Conservation (phyloP, 345 rosid genomes). For the Rhodomyrtus tomentosa region DNA sequence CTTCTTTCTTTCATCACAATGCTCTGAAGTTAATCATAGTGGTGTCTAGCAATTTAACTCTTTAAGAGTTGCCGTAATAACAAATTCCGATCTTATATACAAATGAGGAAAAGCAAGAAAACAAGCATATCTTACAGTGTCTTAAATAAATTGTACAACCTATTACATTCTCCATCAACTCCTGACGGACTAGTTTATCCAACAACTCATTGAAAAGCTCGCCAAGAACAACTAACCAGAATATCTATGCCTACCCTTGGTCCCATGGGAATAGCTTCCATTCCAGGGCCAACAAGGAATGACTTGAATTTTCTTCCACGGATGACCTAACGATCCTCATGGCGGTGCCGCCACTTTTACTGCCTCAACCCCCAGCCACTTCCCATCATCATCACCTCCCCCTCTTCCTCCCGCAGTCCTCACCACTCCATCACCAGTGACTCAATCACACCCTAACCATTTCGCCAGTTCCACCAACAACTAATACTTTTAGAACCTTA, state of each 20-base stretch:
- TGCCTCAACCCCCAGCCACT: background rate
- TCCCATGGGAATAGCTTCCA: background rate
- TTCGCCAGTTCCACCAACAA: background rate
- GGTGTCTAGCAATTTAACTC: background rate
- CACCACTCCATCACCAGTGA: background rate
- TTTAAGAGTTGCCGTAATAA: background rate
- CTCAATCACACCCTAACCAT: background rate
- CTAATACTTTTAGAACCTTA: background rate
- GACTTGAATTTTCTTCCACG: background rate
- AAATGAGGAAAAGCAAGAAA: background rate
- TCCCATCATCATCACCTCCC: background rate
- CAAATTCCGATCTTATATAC: background rate
- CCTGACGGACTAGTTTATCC: background rate
- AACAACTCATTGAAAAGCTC: background rate
- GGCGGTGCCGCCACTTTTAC: background rate
- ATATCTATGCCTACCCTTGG: background rate
- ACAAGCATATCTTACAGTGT: background rate
- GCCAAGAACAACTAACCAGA: background rate
- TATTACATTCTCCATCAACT: background rate
- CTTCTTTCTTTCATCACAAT: background rate
- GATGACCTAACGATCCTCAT: background rate
- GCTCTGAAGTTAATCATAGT: background rate
- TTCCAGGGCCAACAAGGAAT: background rate
- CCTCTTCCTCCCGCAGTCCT: background rate
- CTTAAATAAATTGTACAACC: background rate